Evolutionary conservation across 805 yeast genomes (phyloP), one percentile per base, ranked within the genome.

Genomic region (Pichia paraexigua): DNA sequence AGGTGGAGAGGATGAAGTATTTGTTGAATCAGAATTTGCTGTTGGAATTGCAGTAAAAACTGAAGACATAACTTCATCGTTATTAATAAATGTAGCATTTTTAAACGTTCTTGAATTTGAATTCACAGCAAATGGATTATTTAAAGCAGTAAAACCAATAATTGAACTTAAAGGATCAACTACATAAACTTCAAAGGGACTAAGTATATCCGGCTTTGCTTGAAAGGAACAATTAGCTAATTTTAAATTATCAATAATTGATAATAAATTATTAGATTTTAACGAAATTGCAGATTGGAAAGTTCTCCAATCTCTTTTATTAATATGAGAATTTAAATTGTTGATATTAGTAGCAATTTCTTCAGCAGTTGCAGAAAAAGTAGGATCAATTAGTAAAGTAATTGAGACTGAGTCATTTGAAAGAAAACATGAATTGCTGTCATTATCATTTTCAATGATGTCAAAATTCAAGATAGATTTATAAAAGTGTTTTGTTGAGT

Each of bases 101-200:
- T 51, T 53, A 27, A 45, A 48, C 25, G 47, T 54, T 51, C 60
- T 55, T 10, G 61, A 50, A 17, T 30, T 30, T 40, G 54, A 37
- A 21, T 56, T 60, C n/a, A 63, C 54, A 4, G 68, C 71, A 48
- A 82, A 71, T 9, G 89, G 79, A 57, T 84, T 82, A 24, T 63
- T 63, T 32, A 77, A 69, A 2, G 83, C 72, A 21, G 95, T 81
- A 69, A 91, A 89, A 5, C 97, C 97, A 45, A 91, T 65, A 28
- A 90, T 66, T 58, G 80, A 78, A 20, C 96, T 96, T 56, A 90
- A 70, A 10, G 98, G 97, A 65, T 92, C 97, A 25, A 85, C 63
- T 9, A 82, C 77, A 66, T 84, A 88, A 8, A 86, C 71, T 66
- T 88, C 95, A 58, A 78, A 75, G 6, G 97, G 96, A 51, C 77